Evolutionary conservation across 148 eudicot species (phyloP).

Genomic region (Mesembryanthemum crystallinum): DNA sequence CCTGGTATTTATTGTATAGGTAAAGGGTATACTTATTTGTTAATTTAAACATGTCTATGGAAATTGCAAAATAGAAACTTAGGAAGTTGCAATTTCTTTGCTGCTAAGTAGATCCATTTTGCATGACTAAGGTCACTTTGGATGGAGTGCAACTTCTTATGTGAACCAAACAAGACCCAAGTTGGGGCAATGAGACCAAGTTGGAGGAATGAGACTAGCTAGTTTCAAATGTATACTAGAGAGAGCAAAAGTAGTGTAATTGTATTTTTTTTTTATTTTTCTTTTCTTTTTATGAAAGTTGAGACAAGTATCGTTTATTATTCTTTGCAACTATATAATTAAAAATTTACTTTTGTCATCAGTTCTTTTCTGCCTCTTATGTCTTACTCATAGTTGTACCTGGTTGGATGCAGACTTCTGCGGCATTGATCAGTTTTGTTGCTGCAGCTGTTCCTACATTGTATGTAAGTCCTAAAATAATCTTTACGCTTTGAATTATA

Average conservation of each 20-base stretch:
- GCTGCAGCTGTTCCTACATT: conserved; percentile 71
- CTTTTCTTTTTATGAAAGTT: too few species aligned
- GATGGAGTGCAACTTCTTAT: too few species aligned
- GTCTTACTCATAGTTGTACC: not conserved
- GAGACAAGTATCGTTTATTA: not conserved
- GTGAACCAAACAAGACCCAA: too few species aligned
- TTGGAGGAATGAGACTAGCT: too few species aligned
- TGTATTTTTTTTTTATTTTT: not conserved
- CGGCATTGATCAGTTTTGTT: conserved; percentile 64
- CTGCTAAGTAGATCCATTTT: too few species aligned
- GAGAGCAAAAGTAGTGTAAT: not conserved
- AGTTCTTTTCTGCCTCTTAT: not conserved
- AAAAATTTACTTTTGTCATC: not conserved
- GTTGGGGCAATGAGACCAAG: too few species aligned
- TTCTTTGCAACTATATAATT: not conserved
- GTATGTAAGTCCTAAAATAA: conserved; percentile 45
- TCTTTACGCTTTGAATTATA: not conserved
- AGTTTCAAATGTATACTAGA: not conserved
- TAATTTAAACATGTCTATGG: too few species aligned
- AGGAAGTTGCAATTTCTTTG: too few species aligned
- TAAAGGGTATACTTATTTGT: too few species aligned
- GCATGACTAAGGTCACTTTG: too few species aligned
- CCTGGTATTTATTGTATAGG: too few species aligned
- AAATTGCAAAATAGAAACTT: too few species aligned
- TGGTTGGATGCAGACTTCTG: conserved; percentile 59